Evolutionary conservation across 768 basidiomycete genomes (phyloP).

Genomic region (Mycena leptocephala): DNA sequence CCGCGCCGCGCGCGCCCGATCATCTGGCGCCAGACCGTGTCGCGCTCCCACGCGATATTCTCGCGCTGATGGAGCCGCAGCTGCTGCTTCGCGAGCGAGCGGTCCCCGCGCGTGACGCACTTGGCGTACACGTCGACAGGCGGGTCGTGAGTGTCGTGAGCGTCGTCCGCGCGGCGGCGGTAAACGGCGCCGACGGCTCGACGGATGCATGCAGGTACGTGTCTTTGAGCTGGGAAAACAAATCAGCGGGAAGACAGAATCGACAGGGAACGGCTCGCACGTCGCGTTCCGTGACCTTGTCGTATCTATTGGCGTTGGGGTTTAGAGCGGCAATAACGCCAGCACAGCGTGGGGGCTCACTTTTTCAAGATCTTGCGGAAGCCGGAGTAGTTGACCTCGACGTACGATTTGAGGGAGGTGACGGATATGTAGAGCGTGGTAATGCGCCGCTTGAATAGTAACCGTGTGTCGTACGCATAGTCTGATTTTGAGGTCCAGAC

Average conservation of each 20-base stretch:
- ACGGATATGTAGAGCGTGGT: slow-evolving; percentile 86
- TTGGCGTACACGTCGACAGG: slow-evolving; percentile 87
- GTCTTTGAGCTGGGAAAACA: slow-evolving; percentile 74
- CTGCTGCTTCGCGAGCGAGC: slow-evolving; percentile 80
- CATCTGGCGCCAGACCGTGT: slow-evolving; percentile 98
- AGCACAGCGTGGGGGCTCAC: slow-evolving; percentile 57
- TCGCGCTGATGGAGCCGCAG: slow-evolving; percentile 91
- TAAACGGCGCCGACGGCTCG: slow-evolving; percentile 80
- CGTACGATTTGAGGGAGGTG: slow-evolving; percentile 86
- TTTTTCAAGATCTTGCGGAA: slow-evolving; percentile 98
- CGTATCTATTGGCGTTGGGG: slow-evolving; percentile 75
- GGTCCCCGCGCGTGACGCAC: slow-evolving; percentile 86
- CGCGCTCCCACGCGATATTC: slow-evolving; percentile 96
- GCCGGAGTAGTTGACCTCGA: slow-evolving; percentile 93
- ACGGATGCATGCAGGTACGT: slow-evolving; percentile 82
- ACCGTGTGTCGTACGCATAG: slow-evolving; percentile 87
- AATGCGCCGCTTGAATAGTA: slow-evolving; percentile 92
- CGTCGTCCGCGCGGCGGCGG: slow-evolving; percentile 70
- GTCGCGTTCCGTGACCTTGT: slow-evolving; percentile 90
- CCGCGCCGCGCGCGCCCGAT: slow-evolving; percentile 87
- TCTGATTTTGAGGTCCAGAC: slow-evolving; percentile 88
- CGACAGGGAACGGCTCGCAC: slow-evolving; percentile 45
- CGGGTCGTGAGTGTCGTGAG: slow-evolving; percentile 71
- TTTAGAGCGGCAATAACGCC: slow-evolving; percentile 26
- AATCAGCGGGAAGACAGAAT: slow-evolving; percentile 1